Evolutionary conservation across 2,329 filamentous ascomycete species (phyloP), one percentile per base, ranked within the genome.

Genomic region (Knoxdaviesia capensis): DNA sequence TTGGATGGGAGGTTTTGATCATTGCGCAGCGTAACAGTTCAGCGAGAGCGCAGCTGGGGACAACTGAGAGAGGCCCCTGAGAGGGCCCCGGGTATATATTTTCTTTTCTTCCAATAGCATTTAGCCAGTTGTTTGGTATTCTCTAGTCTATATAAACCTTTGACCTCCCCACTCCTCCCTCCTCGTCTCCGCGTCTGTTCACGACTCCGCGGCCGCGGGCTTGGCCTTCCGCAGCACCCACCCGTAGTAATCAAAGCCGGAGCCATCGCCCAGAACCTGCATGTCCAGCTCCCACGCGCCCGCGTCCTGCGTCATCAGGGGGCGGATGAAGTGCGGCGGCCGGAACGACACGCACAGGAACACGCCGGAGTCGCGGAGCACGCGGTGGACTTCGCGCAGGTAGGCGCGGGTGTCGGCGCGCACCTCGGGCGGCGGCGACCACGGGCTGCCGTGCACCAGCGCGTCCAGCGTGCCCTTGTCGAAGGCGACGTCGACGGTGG

Each of bases 391-490:
- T 57, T 73, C 66, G 28, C 58, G 53, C 6, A 71, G 53, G 48
- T 73, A 74, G 29, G 53, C 54, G 5, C 57, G 51, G 6, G 62
- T 67, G 48, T 69, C 70, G 1, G 63, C 54, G 34, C 56, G 48
- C 1, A 70, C 66, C 33, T 68, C 62, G 6, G 60, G 56, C 0
- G 66, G 67, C 2, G 68, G 69, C 45, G 55, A 62, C 67, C 67
- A 72, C 0, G 62, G 62, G 46, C 61, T 68, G 2, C 69, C 67
- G 48, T 68, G 58, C 32, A 73, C 66, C 63, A 73, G 69, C 38
- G 64, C 66, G 52, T 73, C 68, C 3, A 73, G 54, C 1, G 68
- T 72, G 3, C 62, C 61, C 51, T 74, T 74, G 47, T 73, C 68
- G 47, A 77, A 71, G 7, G 69, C 69, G 5, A 75, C 59, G 48